Base-by-base conservation (phyloP, 1,139 yeast genomes). In the Blastobotrys malaysiensis region DNA sequence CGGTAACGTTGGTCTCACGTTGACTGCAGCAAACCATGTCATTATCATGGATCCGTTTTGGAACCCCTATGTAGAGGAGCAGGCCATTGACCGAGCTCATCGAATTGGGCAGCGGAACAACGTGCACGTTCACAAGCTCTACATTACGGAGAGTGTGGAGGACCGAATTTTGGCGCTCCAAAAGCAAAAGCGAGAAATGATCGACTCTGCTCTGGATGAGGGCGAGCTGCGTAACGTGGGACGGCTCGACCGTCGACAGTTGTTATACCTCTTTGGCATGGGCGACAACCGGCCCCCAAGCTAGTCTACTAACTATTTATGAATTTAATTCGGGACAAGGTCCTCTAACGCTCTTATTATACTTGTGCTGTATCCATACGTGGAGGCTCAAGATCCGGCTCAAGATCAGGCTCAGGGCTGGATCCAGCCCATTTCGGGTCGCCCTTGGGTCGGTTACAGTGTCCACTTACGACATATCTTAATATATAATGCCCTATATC, bases 51-150 rank as follows among this genome's bases (percentile, higher is more conserved):
- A 91, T 68, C 97, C 97, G 14, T 91, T 89, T 67, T 91, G 98
- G 98, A 91, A 91, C 66, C 98, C 97, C 1, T 91, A 79, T 69
- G 96, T 91, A 2, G 98, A 91, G 70, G 96, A 88, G 49, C 98
- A 91, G 71, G 98, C 98, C 0, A 89, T 88, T 80, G 97, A 89
- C 69, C 81, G 99, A 61, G 95, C 95, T 5, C 93, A 93, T 71
- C 80, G 99, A 69, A 88, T 91, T 61, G 97, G 97, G 5, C 99
- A 91, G 71, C 79, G 80, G 36, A 76, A 81, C 55, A 84, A 83
- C 46, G 98, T 91, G 13, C 74, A 70, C 60, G 88, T 91, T 21
- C 85, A 90, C 69, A 77, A 89, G 61, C 71, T 91, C 19, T 77
- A 87, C 64, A 79, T 86, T 51, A 68, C 74, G 43, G 77, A 79